Evolutionary conservation across 495 filamentous ascomycete species (phyloP), one percentile per base, ranked within the genome.

Genomic region (Penicillium desertorum): DNA sequence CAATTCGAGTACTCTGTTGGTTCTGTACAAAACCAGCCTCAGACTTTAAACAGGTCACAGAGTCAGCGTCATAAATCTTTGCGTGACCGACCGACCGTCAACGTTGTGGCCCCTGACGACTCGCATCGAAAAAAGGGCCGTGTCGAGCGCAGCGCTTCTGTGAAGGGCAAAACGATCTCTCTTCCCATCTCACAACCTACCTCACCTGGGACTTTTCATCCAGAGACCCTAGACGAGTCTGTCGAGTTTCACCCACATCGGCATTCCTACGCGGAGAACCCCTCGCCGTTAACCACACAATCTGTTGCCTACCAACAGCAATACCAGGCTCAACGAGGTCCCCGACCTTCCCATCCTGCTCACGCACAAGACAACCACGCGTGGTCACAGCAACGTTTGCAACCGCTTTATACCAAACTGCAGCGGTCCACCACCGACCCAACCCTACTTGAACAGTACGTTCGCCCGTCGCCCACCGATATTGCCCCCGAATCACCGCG

Each of bases 381-480:
- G 23, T 57, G 57, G 60, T 61, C 63, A 27, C 63, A 55, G 30
- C 55, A 43, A 32, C 49, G 34, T 14, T 43, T 47, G 25, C 52
- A 56, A 29, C 46, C 45, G 8, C 39, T 57, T 39, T 46, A 64
- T 30, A 45, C 58, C 23, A 63, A 57, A 11, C 48, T 73, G 11
- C 64, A 65, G 27, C 71, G 69, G 20, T 63, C 69, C 49, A 68
- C 55, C 48, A 71, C 73, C 57, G 71, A 76, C 42, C 51, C 64
- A 16, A 62, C 57, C 17, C 25, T 67, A 27, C 55, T 69, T 17
- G 64, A 79, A 17, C 82, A 81, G 58, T 70, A 78, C 16, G 77
- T 82, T 62, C 70, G 66, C 72, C 80, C 46, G 56, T 83, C 56
- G 79, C 82, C 63, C 8, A 53, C 60, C 45, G 70, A 74, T 10